A percentile compares a stretch with the other conserved stretches of the same genome.
Conservation (phyloP, 2,329 filamentous ascomycete genomes). For the Trichophyton verrucosum region DNA sequence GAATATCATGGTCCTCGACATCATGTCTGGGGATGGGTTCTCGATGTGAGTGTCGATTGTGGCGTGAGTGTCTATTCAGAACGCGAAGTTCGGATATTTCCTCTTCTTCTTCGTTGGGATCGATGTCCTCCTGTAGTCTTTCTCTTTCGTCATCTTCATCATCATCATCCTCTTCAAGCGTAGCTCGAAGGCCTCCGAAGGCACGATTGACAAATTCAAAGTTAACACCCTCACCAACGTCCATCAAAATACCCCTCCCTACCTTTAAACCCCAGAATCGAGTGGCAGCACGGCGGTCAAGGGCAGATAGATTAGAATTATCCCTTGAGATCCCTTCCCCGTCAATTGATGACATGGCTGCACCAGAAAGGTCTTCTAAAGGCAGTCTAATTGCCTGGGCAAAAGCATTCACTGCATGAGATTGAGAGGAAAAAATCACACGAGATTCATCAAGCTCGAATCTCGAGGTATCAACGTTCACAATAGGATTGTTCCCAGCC, state of each 20-base stretch:
- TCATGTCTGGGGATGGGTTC: background rate
- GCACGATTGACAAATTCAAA: conserved; percentile 47
- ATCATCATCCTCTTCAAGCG: conserved; percentile 28
- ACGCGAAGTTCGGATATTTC: conserved; percentile 28
- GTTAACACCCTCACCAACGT: conserved; percentile 43
- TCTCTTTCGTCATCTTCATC: conserved; percentile 29
- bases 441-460: conserved; percentile 46
- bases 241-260: conserved; percentile 47
- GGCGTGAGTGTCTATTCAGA: conserved; percentile 6
- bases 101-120: conserved; percentile 34
- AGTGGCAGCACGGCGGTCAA: conserved; percentile 24
- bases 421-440: conserved; percentile 41
- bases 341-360: conserved; percentile 17
- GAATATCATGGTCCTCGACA: background rate
- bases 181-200: conserved; percentile 47
- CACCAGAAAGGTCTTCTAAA: conserved; percentile 38
- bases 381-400: conserved; percentile 41
- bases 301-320: conserved; percentile 21
- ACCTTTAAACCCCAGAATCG: conserved; percentile 50
- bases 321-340: conserved; percentile 2
- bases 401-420: conserved; percentile 46
- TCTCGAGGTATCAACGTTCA: conserved; percentile 45
- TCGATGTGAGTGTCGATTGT: background rate
- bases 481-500: conserved; percentile 39
- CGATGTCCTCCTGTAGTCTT: conserved; percentile 37